phyloP scores from a whole-genome alignment of 2,329 filamentous ascomycete genomes.

The Emmonsiellopsis sp. region DNA sequence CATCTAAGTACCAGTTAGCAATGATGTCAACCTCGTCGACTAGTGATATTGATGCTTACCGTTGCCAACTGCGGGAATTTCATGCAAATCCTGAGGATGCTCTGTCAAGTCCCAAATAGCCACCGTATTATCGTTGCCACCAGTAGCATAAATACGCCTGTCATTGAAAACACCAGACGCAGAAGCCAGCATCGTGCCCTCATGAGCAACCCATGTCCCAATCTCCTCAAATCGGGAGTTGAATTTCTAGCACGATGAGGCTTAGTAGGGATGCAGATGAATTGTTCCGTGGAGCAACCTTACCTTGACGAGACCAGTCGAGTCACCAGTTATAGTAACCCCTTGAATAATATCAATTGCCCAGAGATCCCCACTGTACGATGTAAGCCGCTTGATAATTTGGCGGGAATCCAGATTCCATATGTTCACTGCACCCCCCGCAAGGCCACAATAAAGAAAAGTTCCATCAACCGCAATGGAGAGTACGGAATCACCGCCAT shows the following conservation, averaged over 20 bases:
- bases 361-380: conserved; percentile 73
- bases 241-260: conserved; percentile 45
- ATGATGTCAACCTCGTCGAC: neutral
- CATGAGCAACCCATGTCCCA: conserved; percentile 70
- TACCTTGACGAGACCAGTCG: conserved; percentile 79
- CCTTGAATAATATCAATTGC: conserved; percentile 78
- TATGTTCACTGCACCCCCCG: conserved; percentile 80
- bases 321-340: conserved; percentile 77
- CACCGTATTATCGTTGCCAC: conserved; percentile 83
- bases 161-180: conserved; percentile 61
- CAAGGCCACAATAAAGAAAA: conserved; percentile 83
- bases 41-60: conserved; percentile 27
- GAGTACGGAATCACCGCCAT: conserved; percentile 56
- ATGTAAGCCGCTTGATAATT: conserved; percentile 75
- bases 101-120: conserved; percentile 75
- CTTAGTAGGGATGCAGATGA: conserved; percentile 6
- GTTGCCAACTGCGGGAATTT: conserved; percentile 47
- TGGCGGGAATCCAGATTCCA: conserved; percentile 97
- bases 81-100: conserved; percentile 38
- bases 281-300: conserved; percentile 20
- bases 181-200: conserved; percentile 80
- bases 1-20: conserved; percentile 34
- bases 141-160: conserved; percentile 82
- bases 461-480: conserved; percentile 81
- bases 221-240: conserved; percentile 78